These are phyloP conservation scores for Cytospora paraplurivora DNA, from an alignment of 2,329 filamentous ascomycete genomes.

Conservation along the genomic window DNA sequence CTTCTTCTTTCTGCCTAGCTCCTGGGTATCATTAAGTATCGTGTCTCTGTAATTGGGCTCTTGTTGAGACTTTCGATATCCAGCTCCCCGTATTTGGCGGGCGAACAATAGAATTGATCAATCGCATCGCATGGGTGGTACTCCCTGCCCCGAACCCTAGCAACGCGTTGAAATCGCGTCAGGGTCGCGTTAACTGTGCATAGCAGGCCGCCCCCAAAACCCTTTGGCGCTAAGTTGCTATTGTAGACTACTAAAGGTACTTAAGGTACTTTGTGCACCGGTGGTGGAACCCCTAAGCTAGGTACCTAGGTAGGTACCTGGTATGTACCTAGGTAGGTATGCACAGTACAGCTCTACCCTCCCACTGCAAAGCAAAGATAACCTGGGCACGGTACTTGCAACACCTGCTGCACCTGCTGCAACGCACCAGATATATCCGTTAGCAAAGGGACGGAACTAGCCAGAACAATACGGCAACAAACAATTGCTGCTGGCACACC, in stretches of 20 bases:
- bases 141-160: not conserved
- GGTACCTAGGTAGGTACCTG: too few species aligned
- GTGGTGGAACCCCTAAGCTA: not conserved
- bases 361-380: too few species aligned
- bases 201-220: not conserved
- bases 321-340: too few species aligned
- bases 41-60: too few species aligned
- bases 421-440: not conserved
- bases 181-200: conserved; percentile 8
- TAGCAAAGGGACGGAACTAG: not conserved
- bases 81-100: too few species aligned
- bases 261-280: not conserved
- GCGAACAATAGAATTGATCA: too few species aligned
- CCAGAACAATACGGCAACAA: not conserved
- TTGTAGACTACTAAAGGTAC: too few species aligned
- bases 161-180: conserved; percentile 18
- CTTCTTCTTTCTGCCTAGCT: not conserved
- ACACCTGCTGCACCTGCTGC: too few species aligned
- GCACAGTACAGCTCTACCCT: too few species aligned
- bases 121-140: not conserved
- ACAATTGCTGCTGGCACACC: not conserved
- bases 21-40: not conserved
- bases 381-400: too few species aligned
- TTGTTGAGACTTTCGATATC: too few species aligned
- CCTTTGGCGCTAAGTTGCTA: not conserved